Evolutionary conservation across 495 filamentous ascomycete species (phyloP), one percentile per base, ranked within the genome.

Genomic region (Amniculicola lignicola): DNA sequence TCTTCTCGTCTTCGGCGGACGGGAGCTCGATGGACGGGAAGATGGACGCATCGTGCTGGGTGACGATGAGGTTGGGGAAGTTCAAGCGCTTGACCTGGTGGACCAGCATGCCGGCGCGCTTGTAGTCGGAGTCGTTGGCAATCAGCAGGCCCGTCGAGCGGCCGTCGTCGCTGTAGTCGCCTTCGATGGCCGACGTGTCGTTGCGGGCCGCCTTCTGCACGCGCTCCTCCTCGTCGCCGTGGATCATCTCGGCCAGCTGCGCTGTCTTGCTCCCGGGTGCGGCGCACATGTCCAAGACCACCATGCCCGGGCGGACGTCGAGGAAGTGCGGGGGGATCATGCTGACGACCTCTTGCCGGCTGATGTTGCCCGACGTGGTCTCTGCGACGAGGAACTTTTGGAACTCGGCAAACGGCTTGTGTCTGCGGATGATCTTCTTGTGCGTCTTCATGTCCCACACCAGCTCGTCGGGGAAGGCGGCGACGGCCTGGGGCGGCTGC

Each of bases 381-480:
- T 98, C 93, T 22, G 90, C 91, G 19, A 98, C 93, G n/a, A 98
- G 75, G 76, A 95, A 98, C 68, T 93, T 94, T 71, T 98, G 93
- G 71, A 98, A 97, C 14, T 86, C 86, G 39, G 88, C 82, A 68
- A 98, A 98, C 1, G 94, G 94, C 4, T 86, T 80, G 69, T 93
- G 94, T 56, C 88, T 88, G 49, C 94, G 84, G 61, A 97, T 76
- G 51, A 96, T 84, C 54, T 93, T 86, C 75, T 97, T 97, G 15
- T 93, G 89, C 5, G 90, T 95, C 18, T 89, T 95, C 89, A 97
- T 96, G 52, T 79, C 86, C 87, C 92, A 98, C 18, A 92, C 94
- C 52, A 97, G 82, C 59, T 86, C 78, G 61, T 97, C 90, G 15
- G 93, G 93, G 69, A 92, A 97, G 89, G 90, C 97, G 6, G 81